These are phyloP conservation scores for Erodium maritimum DNA, from an alignment of 345 rosid species.

Conservation along the genomic window DNA sequence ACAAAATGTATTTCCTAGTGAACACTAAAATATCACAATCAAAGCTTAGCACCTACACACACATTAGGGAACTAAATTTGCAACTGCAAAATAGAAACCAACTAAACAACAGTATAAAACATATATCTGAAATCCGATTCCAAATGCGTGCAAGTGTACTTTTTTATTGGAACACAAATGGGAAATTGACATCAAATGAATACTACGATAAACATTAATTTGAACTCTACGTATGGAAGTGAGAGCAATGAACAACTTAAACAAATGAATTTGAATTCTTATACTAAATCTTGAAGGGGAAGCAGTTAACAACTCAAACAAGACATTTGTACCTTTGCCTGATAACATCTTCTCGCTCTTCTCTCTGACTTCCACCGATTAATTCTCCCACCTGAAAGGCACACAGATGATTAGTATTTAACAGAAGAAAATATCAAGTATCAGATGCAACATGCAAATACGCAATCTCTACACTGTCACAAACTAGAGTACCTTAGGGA, in stretches of 20 bases:
- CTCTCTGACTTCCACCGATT: conserved; percentile 98
- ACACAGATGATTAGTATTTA: neutral
- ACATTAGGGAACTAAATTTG: too few relatives aligned
- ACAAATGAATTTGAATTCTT: neutral
- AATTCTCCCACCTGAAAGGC: conserved; percentile 73
- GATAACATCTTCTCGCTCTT: conserved; percentile 65
- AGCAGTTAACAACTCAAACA: neutral
- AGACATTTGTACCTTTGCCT: conserved; percentile 35
- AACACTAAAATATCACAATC: neutral
- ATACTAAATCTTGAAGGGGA: neutral
- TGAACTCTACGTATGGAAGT: too few relatives aligned
- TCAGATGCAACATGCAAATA: neutral
- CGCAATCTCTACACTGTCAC: neutral
- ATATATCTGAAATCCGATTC: too few relatives aligned
- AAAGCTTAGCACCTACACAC: too few relatives aligned
- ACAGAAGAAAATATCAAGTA: neutral
- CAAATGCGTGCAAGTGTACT: too few relatives aligned
- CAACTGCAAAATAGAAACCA: neutral
- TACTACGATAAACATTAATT: too few relatives aligned
- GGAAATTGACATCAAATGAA: too few relatives aligned
- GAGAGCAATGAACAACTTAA: too few relatives aligned
- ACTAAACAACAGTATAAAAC: neutral
- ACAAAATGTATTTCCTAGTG: neutral
- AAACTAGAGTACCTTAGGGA: conserved; percentile 55
- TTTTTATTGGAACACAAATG: neutral